Conservation (phyloP, 2,329 filamentous ascomycete genomes). For the Colletotrichum spaethianum region DNA sequence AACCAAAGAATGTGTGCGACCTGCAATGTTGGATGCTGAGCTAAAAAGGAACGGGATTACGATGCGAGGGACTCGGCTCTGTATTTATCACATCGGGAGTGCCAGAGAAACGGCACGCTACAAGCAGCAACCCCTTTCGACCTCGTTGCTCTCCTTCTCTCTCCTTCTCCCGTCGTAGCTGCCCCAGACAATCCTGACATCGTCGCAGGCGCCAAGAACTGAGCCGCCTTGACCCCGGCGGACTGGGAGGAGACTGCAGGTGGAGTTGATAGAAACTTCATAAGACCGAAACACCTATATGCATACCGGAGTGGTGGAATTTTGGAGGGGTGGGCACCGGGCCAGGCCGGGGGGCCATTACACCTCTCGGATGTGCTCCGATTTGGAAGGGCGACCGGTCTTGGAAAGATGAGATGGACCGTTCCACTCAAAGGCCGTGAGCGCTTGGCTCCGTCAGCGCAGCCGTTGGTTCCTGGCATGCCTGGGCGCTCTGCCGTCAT, state of each 20-base stretch:
- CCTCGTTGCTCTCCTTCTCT: not conserved
- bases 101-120: not conserved
- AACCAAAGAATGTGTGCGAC: constrained; percentile 38
- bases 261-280: constrained; percentile 24
- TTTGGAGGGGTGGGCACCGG: constrained; percentile 29
- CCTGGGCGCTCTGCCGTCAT: constrained; percentile 13
- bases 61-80: constrained; percentile 4
- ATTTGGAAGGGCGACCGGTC: constrained; percentile 34
- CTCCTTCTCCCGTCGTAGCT: not conserved
- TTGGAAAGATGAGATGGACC: constrained; percentile 29
- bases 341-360: constrained; percentile 27
- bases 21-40: constrained; percentile 38
- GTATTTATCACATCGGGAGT: constrained; percentile 26
- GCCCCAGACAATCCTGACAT: not conserved
- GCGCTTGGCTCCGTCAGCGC: not conserved
- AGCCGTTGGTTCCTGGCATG: not conserved
- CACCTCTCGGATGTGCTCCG: constrained; percentile 29
- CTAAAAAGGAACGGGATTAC: not conserved
- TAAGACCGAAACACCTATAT: constrained; percentile 38
- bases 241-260: constrained; percentile 3
- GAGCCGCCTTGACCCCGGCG: constrained; percentile 22
- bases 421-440: constrained; percentile 14
- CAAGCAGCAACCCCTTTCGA: constrained; percentile 10
- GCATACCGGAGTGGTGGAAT: constrained; percentile 32
- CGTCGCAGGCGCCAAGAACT: not conserved